Evolutionary conservation across 2,329 filamentous ascomycete species (phyloP).

Genomic region (Diaporthe citri): DNA sequence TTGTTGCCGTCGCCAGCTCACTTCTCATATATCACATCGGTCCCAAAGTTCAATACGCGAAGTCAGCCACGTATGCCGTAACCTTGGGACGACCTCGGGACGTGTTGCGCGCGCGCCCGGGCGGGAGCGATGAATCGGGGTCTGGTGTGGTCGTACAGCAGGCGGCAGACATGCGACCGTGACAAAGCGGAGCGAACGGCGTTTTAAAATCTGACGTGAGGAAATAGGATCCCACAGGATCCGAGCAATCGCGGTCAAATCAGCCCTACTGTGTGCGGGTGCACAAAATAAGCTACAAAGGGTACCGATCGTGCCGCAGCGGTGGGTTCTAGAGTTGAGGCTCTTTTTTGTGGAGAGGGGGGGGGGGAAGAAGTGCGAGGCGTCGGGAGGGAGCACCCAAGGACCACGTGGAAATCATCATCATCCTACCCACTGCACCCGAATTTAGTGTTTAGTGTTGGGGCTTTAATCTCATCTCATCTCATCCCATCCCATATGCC

Average conservation of each 20-base stretch:
- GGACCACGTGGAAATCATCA: slow-evolving; percentile 19
- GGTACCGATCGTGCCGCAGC: slow-evolving; percentile 18
- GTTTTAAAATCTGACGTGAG: slow-evolving; percentile 32
- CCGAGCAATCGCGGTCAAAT: slow-evolving; percentile 4
- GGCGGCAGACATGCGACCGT: neutral
- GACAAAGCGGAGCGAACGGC: slow-evolving; percentile 24
- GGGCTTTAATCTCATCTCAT: slow-evolving; percentile 9
- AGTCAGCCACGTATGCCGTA: slow-evolving; percentile 10
- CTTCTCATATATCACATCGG: slow-evolving; percentile 29
- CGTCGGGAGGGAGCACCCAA: neutral
- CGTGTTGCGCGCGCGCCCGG: slow-evolving; percentile 7
- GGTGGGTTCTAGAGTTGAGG: slow-evolving; percentile 22
- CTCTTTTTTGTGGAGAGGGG: slow-evolving; percentile 22
- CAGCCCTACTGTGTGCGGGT: slow-evolving; percentile 24
- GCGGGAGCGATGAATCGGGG: neutral
- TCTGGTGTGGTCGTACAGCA: slow-evolving; percentile 9
- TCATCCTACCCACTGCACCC: neutral
- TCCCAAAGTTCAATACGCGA: neutral
- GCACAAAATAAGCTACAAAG: slow-evolving; percentile 27
- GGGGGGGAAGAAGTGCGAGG: neutral
- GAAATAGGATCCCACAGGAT: slow-evolving; percentile 10
- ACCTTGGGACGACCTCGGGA: neutral
- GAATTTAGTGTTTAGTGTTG: slow-evolving; percentile 10
- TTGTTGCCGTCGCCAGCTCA: slow-evolving; percentile 21
- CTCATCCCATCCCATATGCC: slow-evolving; percentile 14